Evolutionary conservation across 352 stramenopile species (phyloP), one percentile per base, ranked within the genome.

Genomic region (Phytopythium sindhum): DNA sequence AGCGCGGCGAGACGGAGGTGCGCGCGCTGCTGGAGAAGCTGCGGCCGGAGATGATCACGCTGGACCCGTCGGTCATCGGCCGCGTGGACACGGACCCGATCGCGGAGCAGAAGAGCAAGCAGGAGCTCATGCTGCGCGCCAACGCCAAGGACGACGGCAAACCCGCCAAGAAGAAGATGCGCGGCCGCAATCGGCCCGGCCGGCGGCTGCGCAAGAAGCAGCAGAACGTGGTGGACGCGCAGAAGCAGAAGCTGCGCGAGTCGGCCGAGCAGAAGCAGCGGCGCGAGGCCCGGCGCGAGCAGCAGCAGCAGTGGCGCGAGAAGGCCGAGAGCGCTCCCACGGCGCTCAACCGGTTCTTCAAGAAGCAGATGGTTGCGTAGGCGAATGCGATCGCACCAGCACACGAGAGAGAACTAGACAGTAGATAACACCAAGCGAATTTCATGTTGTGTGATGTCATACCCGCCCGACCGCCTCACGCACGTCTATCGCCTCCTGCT

Each of bases 1-100:
- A 99, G 78, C 85, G 97, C 67, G 87, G 96, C 48, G 97, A 99
- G 82, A 87, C 83, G 5, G 97, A 99, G 72, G 97, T 99, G 39
- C 89, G 96, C 35, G 91, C 90, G 29, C 74, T 99, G 59, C 75
- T 99, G 59, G 97, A 99, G 73, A 99, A 99, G 80, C 78, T 99
- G 33, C 84, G 85, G 67, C 95, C 96, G 11, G 96, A 99, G 72
- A 99, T 99, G 93, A 99, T 99, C 75, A 91, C 89, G 37, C 73
- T 99, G 23, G 93, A 99, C 78, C 96, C 97, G 42, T 87, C 90
- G 39, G 78, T 82, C 19, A 97, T 99, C 63, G 94, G 88, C 45
- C 84, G 92, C 62, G 95, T 99, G 55, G 95, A 98, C 70, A 80
- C 88, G 63, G 91, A 98, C 70, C 75, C 90, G 7, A 84, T 89